Base-by-base conservation (phyloP, 176 grass and related monocot species). In the Raddia guianensis region DNA sequence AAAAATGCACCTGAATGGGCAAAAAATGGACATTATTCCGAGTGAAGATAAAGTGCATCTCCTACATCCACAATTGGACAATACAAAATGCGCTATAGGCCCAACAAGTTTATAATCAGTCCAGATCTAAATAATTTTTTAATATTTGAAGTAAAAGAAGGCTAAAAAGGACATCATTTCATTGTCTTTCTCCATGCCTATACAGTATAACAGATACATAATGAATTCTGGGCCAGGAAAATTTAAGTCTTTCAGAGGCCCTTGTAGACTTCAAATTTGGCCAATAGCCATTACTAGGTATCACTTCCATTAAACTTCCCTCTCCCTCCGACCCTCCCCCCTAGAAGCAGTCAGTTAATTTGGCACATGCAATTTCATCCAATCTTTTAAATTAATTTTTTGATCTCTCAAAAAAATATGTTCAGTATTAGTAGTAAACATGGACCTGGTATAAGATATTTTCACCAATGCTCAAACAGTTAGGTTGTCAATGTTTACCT, bases 401-500 rank as follows among this genome's bases (percentile, higher is more conserved):
- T 10, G 4, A 7, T 15, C 6, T 49, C 42, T 72, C 65, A 46
- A 50, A 3, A 3, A 13, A 80, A 14, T 5, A 34, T 33, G 77
- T 50, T 46, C 18, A 18, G 15, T 49, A 43, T 20, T 44, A 9
- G 55, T 16, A 66, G 59, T 12, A 1, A 79, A 54, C 45, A 85
- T 14, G 65, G 8, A 72, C 51, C 4, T 2, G 6, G 11, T 34
- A 51, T 40, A 67, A 27, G 27, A 27, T 27, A 27, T 27, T 27
- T 27, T 48, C 47, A 55, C 49, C 16, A 79, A 43, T 75, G 16
- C 15, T 61, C 16, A 81, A 66, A 85, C 27, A 85, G 10, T 76
- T 44, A 8, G 52, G 42, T 32, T 37, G 15, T 51, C 16, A 44
- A 49, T 42, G 53, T 43, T 80, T 85, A 95, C 96, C 96, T 89